These are phyloP conservation scores for Diplodia sapinea DNA, from an alignment of 2,329 filamentous ascomycete species.

Conservation along the genomic window DNA sequence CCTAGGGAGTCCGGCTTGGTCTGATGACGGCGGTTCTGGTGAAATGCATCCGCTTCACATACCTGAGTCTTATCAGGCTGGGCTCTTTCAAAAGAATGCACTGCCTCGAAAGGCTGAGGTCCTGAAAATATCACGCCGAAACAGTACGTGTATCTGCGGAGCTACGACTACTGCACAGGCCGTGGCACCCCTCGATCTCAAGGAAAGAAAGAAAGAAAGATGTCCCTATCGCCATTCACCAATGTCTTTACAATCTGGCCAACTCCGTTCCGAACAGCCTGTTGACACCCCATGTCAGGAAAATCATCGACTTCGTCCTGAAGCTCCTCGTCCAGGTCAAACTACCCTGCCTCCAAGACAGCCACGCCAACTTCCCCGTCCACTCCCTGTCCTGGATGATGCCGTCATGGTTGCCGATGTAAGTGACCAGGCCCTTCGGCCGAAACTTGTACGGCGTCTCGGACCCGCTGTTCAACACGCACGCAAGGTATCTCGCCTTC, in stretches of 20 bases:
- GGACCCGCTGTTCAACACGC: conserved; percentile 49
- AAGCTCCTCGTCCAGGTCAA: conserved; percentile 46
- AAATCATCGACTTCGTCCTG: conserved; percentile 43
- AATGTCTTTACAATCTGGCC: conserved; percentile 40
- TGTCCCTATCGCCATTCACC: not conserved
- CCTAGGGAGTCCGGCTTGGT: not conserved
- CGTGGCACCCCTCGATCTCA: not conserved
- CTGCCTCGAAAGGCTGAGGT: too few species aligned
- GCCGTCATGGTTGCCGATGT: conserved; percentile 52
- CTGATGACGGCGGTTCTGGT: not conserved
- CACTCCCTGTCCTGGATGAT: conserved; percentile 50
- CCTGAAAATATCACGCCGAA: too few species aligned
- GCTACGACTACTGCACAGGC: too few species aligned
- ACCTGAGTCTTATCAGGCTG: not conserved
- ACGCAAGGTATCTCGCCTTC: conserved; percentile 47
- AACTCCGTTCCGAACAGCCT: conserved; percentile 45
- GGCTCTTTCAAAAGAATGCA: not conserved
- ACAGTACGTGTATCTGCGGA: too few species aligned
- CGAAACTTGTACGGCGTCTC: conserved; percentile 56
- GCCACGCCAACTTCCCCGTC: conserved; percentile 52
- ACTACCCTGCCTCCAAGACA: conserved; percentile 52
- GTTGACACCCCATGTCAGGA: conserved; percentile 44
- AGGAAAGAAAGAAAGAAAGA: not conserved
- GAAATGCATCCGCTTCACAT: not conserved
- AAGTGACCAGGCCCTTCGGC: conserved; percentile 48